These are phyloP conservation scores for Gossypium bickii DNA, from an alignment of 345 rosid species.

Conservation along the genomic window DNA sequence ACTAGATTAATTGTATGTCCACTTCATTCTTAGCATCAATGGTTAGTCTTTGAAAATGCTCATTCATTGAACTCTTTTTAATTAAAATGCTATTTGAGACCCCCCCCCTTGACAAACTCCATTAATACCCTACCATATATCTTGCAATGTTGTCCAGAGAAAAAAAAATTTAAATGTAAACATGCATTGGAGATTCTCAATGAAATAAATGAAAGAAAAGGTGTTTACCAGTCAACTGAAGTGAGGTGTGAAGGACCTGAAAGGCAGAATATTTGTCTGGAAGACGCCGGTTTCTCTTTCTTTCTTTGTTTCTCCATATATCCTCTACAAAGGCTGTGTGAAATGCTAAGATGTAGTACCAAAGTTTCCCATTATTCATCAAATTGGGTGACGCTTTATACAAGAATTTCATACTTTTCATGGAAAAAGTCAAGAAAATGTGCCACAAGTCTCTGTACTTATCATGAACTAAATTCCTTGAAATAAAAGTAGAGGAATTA, in stretches of 20 bases:
- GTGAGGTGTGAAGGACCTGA: conserved; percentile 57
- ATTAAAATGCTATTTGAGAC: not conserved
- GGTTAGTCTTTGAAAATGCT: not conserved
- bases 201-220: not conserved
- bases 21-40: not conserved
- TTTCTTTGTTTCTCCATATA: conserved; percentile 8
- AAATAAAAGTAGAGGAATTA: too few relatives aligned
- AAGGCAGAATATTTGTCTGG: conserved; percentile 38
- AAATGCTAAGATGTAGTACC: not conserved
- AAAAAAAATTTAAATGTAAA: not conserved
- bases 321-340: not conserved
- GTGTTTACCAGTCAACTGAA: conserved; percentile 50
- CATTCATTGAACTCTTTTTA: not conserved
- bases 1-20: not conserved
- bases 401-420: not conserved
- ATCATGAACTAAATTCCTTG: too few relatives aligned
- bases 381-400: not conserved
- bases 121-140: not conserved
- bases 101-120: not conserved
- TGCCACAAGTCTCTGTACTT: too few relatives aligned
- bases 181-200: not conserved
- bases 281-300: conserved; percentile 19
- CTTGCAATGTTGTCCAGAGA: not conserved
- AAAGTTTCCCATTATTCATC: not conserved
- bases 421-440: not conserved